phyloP scores from a whole-genome alignment of 371 early-diverging fungal species.

The Rhizopus microsporus region DNA sequence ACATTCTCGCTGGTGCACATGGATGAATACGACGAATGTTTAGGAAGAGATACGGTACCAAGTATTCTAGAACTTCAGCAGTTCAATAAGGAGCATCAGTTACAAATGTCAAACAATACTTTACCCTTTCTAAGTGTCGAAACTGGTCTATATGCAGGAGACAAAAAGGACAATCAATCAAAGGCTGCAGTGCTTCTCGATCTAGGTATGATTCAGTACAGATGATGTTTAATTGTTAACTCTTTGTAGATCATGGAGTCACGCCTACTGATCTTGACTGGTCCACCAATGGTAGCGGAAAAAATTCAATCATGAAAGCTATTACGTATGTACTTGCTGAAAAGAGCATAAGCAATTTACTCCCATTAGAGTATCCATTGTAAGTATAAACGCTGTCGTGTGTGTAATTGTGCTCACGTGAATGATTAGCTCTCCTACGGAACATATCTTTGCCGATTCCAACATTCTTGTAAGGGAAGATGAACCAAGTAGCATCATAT shows the following conservation, averaged over 20 bases:
- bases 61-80: conserved; percentile 27
- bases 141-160: conserved; percentile 13
- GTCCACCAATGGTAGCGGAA: conserved; percentile 29
- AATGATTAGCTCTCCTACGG: conserved; percentile 59
- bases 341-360: conserved; percentile 58
- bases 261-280: conserved; percentile 27
- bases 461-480: conserved; percentile 86
- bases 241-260: neutral
- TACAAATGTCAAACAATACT: conserved; percentile 23
- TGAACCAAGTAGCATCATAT: conserved; percentile 93
- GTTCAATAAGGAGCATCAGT: conserved; percentile 30
- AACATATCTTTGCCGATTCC: conserved; percentile 86
- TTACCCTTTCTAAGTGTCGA: conserved; percentile 41
- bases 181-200: neutral
- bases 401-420: conserved; percentile 4
- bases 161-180: conserved; percentile 3
- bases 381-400: conserved; percentile 34
- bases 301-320: conserved; percentile 74
- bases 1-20: conserved; percentile 60
- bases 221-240: neutral
- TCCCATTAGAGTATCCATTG: conserved; percentile 78
- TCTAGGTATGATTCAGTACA: neutral
- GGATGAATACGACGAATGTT: conserved; percentile 64
- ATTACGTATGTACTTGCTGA: conserved; percentile 77
- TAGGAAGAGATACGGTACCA: conserved; percentile 51